Conservation (phyloP, 2,329 filamentous ascomycete species). For the Ceratocystis albifundus region DNA sequence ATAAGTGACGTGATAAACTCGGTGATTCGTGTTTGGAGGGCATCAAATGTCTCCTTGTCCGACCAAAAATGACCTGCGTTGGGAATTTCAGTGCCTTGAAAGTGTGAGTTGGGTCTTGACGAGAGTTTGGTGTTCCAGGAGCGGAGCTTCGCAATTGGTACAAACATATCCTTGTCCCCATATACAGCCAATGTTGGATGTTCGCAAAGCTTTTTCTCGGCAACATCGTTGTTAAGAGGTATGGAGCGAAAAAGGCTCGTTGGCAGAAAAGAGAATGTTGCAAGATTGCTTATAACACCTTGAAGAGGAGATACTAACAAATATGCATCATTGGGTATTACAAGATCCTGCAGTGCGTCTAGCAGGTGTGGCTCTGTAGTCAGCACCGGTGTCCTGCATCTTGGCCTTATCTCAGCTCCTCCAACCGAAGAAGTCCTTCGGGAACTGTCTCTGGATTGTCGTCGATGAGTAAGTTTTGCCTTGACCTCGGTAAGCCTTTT, state of each 20-base stretch:
- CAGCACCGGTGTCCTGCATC: background rate
- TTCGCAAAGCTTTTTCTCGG: constrained; percentile 45
- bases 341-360: constrained; percentile 29
- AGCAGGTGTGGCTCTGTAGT: background rate
- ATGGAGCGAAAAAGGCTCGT: background rate
- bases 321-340: constrained; percentile 39
- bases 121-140: constrained; percentile 52
- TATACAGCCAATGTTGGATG: constrained; percentile 59
- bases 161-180: constrained; percentile 65
- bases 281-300: constrained; percentile 47
- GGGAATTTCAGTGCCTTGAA: constrained; percentile 38
- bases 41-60: constrained; percentile 39
- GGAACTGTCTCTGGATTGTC: constrained; percentile 9
- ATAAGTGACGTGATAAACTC: constrained; percentile 24
- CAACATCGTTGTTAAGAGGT: constrained; percentile 23
- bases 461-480: constrained; percentile 27
- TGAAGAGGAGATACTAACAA: constrained; percentile 58
- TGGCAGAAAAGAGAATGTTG: constrained; percentile 45
- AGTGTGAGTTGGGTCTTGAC: constrained; percentile 34
- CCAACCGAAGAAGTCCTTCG: background rate
- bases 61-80: constrained; percentile 54
- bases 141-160: constrained; percentile 51
- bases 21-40: constrained; percentile 29
- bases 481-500: constrained; percentile 40
- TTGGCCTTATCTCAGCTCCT: background rate